Evolutionary conservation across 306 rosid species (phyloP), one percentile per base, ranked within the genome.

Genomic region (Inga leiocalycina): DNA sequence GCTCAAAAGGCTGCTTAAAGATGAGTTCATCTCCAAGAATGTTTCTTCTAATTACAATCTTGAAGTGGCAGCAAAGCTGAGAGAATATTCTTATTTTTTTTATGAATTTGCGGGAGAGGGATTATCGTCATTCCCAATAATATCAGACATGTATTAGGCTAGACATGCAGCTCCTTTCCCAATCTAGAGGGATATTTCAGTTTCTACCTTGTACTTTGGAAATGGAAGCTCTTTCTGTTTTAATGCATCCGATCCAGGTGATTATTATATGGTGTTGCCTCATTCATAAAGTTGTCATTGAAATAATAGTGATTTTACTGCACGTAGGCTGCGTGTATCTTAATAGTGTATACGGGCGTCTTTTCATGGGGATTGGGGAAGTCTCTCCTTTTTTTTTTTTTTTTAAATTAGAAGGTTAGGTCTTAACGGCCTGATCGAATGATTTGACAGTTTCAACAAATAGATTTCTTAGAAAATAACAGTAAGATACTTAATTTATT

Each of bases 101-200:
- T 85, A 39, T 6, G 84, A 87, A 88, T 88, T 87, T 90, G 62
- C 77, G 86, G 89, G 84, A 80, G 89, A 89, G 88, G 86, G 85
- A 70, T 86, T 82, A 34, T 57, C 20, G 64, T 20, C 64, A 57
- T 57, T 19, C 91, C 88, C 85, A 94, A 92, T 92, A 94, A 94
- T 85, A 80, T 89, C 87, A 75, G 81, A 86, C 95, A 79, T 74
- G 83, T 75, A 70, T 81, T 81, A 86, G 84, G 81, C 83, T 79
- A 88, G 89, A 81, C 80, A 84, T 70, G 71, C 84, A 86, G 83
- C 84, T 81, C 85, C 84, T 79, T 85, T 78, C 43, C 64, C 27
- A 86, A n/a, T 43, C 76, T 59, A 79, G 57, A 16, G 80, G 81
- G 80, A 79, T 45, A 71, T 82, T 76, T 86, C 76, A 75, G 79